Conservation (phyloP, 2,329 filamentous ascomycete genomes). For the Stachybotrys chartarum region DNA sequence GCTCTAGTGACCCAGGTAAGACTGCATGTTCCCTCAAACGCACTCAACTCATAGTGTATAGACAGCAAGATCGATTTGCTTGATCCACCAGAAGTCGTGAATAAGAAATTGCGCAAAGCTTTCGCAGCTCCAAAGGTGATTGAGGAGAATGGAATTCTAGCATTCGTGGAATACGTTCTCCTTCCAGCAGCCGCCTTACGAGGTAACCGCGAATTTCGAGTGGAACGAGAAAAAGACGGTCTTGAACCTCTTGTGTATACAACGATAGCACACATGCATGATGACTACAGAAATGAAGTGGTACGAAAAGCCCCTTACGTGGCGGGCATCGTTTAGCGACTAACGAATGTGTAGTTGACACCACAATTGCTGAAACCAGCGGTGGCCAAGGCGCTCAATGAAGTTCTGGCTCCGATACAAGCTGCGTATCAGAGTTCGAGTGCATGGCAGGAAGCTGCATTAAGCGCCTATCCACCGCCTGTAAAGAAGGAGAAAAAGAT, state of each 20-base stretch:
- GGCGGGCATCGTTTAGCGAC: neutral
- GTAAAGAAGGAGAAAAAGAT: slow-evolving; percentile 68
- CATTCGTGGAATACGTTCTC: slow-evolving; percentile 81
- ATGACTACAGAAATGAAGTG: slow-evolving; percentile 73
- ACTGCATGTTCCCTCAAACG: neutral
- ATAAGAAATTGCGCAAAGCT: slow-evolving; percentile 82
- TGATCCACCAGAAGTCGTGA: slow-evolving; percentile 65
- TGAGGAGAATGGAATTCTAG: slow-evolving; percentile 80
- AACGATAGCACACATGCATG: slow-evolving; percentile 65
- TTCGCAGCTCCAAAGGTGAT: slow-evolving; percentile 67
- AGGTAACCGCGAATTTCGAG: slow-evolving; percentile 56
- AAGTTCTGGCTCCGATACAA: slow-evolving; percentile 72
- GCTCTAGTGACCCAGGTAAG: slow-evolving; percentile 59
- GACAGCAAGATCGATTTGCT: slow-evolving; percentile 93
- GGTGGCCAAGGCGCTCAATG: slow-evolving; percentile 64
- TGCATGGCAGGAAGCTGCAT: slow-evolving; percentile 67
- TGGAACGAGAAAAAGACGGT: slow-evolving; percentile 57
- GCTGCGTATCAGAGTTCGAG: slow-evolving; percentile 59
- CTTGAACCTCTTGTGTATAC: slow-evolving; percentile 72
- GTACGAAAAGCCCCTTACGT: slow-evolving; percentile 38
- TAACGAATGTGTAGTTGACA: slow-evolving; percentile 45
- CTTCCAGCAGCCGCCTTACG: slow-evolving; percentile 67
- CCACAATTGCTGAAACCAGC: slow-evolving; percentile 87
- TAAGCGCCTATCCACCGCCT: slow-evolving; percentile 72
- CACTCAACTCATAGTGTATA: slow-evolving; percentile 13